Evolutionary conservation across 176 grass and related monocot species (phyloP), one percentile per base, ranked within the genome.

Genomic region (Hordeum marinum): DNA sequence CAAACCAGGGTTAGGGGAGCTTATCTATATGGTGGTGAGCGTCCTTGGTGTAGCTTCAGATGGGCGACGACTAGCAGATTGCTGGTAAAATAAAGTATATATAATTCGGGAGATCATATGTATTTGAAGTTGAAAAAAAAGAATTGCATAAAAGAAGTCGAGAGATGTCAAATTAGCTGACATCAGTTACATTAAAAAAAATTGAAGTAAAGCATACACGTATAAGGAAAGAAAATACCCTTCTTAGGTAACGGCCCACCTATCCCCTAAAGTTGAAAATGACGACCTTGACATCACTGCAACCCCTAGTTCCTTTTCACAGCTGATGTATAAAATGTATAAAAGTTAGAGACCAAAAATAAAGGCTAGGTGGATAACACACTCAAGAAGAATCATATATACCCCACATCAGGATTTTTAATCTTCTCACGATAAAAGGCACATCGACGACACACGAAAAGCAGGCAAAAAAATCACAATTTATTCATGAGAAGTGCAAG

Each of bases 231-330:
- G 13, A 48, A 0, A 70, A 31, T 54, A 4, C 76, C 8, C 27
- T 20, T 23, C 46, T n/a, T 78, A 73, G 25, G 20, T 42, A 83
- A 83, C 32, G 54, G 29, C 26, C 23, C 73, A 98, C 95, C 91
- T 98, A 93, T 80, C 95, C 95, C 27, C 93, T 93, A 80, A 98
- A 98, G 78, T 98, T 98, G 85, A 98, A 98, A 84, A 98, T 95
- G 67, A 98, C 83, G 36, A 98, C 85, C 88, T 98, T 98, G 60
- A 90, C 87, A 89, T 95, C 89, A 82, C 78, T 66, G 85, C 71
- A 63, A 98, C 95, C 80, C 93, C 92, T 25, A 98, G 83, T 90
- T 93, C 91, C 73, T 29, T 90, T 90, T 68, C 93, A 89, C 62
- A 98, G 87, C 95, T 98, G 32, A 81, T 83, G 82, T 20, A 78